Evolutionary conservation across 23 red algal species (phyloP).

Genomic region (Gracilaria gracilis): DNA sequence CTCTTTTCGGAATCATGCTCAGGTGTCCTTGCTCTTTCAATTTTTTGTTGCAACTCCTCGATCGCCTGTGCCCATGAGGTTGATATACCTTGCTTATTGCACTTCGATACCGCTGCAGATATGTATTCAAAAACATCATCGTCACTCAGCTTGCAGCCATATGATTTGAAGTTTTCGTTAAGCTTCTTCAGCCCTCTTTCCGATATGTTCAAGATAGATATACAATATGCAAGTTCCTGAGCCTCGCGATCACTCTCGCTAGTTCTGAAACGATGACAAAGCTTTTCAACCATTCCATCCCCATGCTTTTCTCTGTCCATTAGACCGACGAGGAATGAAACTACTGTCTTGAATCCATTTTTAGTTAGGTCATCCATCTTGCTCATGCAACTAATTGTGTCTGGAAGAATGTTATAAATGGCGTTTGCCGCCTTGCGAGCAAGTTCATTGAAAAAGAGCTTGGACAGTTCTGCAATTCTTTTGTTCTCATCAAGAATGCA

Average conservation of each 20-base stretch:
- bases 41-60: constrained; percentile 41
- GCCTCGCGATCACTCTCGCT: constrained; percentile 47
- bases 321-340: constrained; percentile 81
- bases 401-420: constrained; percentile 91
- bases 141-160: constrained; percentile 40
- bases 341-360: constrained; percentile 73
- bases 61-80: not conserved
- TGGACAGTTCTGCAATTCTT: constrained; percentile 70
- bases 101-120: constrained; percentile 40
- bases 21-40: constrained; percentile 29
- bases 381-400: constrained; percentile 86
- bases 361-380: constrained; percentile 44
- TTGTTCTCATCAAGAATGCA: constrained; percentile 80
- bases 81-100: constrained; percentile 46
- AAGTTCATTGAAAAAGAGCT: constrained; percentile 87
- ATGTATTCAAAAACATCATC: constrained; percentile 59
- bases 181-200: constrained; percentile 65
- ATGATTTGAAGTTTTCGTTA: constrained; percentile 64
- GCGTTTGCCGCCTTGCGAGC: constrained; percentile 72
- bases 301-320: constrained; percentile 81
- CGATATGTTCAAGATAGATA: constrained; percentile 72
- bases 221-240: constrained; percentile 73
- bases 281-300: constrained; percentile 86
- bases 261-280: constrained; percentile 88
- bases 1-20: not conserved